A percentile compares a stretch with the other conserved stretches of the same genome.
Conservation (phyloP, 2,329 filamentous ascomycete species). For the Ascochyta rabiei region DNA sequence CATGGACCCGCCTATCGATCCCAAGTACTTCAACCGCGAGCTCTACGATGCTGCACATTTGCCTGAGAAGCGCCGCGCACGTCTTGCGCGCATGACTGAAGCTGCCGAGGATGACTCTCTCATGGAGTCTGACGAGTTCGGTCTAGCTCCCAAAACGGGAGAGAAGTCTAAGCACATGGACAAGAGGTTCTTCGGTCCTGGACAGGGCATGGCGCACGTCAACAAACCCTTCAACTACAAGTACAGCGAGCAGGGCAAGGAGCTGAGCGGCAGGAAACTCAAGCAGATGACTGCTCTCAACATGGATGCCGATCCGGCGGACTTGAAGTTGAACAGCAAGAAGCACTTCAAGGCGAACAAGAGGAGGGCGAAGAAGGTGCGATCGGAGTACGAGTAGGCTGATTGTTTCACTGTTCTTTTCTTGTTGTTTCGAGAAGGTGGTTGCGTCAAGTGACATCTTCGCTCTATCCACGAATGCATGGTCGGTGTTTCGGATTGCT, state of each 20-base stretch:
- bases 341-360: conserved; percentile 91
- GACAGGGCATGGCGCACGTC: conserved; percentile 66
- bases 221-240: conserved; percentile 87
- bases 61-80: conserved; percentile 77
- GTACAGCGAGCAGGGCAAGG: conserved; percentile 85
- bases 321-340: conserved; percentile 75
- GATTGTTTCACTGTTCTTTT: background rate
- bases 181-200: conserved; percentile 82
- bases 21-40: conserved; percentile 81
- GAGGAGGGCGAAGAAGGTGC: conserved; percentile 63
- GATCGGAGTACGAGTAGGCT: conserved; percentile 47
- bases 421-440: background rate
- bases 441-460: background rate
- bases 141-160: conserved; percentile 57
- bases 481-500: conserved; percentile 9
- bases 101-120: conserved; percentile 43
- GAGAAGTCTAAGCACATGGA: conserved; percentile 79
- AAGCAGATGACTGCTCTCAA: conserved; percentile 81
- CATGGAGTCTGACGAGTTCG: conserved; percentile 49
- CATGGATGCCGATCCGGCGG: conserved; percentile 81
- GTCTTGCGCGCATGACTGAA: conserved; percentile 59
- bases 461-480: conserved; percentile 6
- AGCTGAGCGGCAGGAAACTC: conserved; percentile 82
- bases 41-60: conserved; percentile 85
- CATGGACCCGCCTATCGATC: conserved; percentile 66